Conservation (phyloP, 352 stramenopile species). For the Phytophthora syringae region DNA sequence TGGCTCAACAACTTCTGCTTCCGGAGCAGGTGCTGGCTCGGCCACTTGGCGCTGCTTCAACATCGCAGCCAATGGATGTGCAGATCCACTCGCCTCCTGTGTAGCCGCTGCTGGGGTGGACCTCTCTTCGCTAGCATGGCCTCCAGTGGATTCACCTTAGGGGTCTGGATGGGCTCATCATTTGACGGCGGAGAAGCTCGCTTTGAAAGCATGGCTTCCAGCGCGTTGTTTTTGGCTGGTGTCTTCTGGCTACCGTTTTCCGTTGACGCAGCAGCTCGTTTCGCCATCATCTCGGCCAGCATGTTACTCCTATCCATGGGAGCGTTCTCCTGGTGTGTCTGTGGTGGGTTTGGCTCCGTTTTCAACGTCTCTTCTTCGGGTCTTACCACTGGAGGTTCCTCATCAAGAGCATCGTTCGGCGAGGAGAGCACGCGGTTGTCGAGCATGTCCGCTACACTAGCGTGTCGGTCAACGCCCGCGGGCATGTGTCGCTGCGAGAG, state of each 20-base stretch:
- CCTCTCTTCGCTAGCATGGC: constrained; percentile 50
- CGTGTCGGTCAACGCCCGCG: constrained; percentile 33
- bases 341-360: neutral
- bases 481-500: constrained; percentile 48
- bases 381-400: constrained; percentile 13
- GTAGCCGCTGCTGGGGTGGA: constrained; percentile 3
- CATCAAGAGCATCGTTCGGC: constrained; percentile 20
- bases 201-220: constrained; percentile 50
- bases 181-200: constrained; percentile 16
- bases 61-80: constrained; percentile 49
- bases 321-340: constrained; percentile 4
- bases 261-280: constrained; percentile 23
- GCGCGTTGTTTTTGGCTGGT: constrained; percentile 29
- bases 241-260: constrained; percentile 9
- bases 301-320: constrained; percentile 35
- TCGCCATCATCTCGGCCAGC: constrained; percentile 47
- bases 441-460: constrained; percentile 46
- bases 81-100: constrained; percentile 13
- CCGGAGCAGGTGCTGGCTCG: constrained; percentile 18
- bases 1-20: constrained; percentile 1
- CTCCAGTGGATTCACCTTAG: constrained; percentile 47
- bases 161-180: constrained; percentile 11
- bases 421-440: constrained; percentile 15
- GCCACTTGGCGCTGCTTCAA: constrained; percentile 41
- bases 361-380: neutral